phyloP scores from a whole-genome alignment of 371 early-diverging fungal genomes.

The Actinomucor elegans region DNA sequence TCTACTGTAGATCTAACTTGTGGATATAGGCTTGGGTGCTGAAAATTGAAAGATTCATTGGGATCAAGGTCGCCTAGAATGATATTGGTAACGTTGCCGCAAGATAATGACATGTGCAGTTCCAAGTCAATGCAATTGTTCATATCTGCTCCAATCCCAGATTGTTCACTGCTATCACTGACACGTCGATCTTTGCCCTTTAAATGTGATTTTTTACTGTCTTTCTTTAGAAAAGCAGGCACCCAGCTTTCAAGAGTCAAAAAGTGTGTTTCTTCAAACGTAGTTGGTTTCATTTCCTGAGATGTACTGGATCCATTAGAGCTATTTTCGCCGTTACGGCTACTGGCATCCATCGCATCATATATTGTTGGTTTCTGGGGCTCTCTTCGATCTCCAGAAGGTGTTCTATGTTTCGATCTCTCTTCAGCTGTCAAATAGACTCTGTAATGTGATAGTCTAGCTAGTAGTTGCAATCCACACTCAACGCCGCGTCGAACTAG shows the following conservation, averaged over 20 bases:
- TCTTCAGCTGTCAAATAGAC: slow-evolving; percentile 61
- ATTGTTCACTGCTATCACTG: slow-evolving; percentile 7
- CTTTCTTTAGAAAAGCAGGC: slow-evolving; percentile 4
- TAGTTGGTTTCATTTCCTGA: background rate
- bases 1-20: background rate
- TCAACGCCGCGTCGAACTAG: slow-evolving; percentile 51
- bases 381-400: slow-evolving; percentile 15
- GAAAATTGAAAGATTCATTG: background rate
- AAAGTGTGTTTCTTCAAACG: background rate
- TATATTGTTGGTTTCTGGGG: slow-evolving; percentile 3
- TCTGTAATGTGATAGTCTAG: slow-evolving; percentile 55
- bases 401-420: slow-evolving; percentile 45
- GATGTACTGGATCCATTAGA: background rate
- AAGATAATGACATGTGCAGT: slow-evolving; percentile 57
- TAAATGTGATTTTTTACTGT: background rate
- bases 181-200: background rate
- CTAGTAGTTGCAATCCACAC: slow-evolving; percentile 54
- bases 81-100: slow-evolving; percentile 57
- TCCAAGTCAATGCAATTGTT: slow-evolving; percentile 45
- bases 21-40: background rate
- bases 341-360: slow-evolving; percentile 14
- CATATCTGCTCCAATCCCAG: background rate
- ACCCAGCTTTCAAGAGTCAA: slow-evolving; percentile 5
- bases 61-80: slow-evolving; percentile 42
- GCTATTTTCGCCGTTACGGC: background rate